Evolutionary conservation across 768 basidiomycete species (phyloP), one percentile per base, ranked within the genome.

Genomic region (Boletus patriciae): DNA sequence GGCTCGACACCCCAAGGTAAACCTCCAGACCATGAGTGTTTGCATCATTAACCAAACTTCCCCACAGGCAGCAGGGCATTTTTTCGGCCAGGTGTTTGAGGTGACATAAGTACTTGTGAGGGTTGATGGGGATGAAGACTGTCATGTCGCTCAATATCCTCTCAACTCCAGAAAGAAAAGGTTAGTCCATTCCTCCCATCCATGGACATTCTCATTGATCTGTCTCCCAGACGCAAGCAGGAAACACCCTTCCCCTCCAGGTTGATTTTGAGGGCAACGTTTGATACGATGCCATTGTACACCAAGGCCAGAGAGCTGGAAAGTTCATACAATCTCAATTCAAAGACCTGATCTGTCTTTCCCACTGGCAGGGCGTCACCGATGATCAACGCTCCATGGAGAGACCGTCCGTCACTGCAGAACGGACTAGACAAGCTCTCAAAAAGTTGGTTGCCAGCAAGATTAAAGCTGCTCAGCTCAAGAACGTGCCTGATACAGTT

Each of bases 401-500:
- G 46, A 81, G 96, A 10, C 97, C 97, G 1, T 90, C 94, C 5
- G 81, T 79, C n/a, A 98, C 95, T 0, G 85, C 94, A 0, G 95
- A 98, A 34, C 87, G 86, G 62, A 99, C 97, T 0, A 84, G 88
- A 37, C 84, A 86, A 13, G 97, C 97, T 1, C 81, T 99, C 23
- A 95, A 98, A 73, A 92, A 93, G 73, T 80, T 98, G 45, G 91
- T 93, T 25, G 89, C 90, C 56, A 93, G 92, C 46, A 97, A 96
- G 73, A 99, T 99, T 75, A 98, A 98, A 73, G 96, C 96, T 12
- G 94, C 96, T 2, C 96, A 98, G 66, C 96, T 97, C 0, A 98
- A 97, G 77, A 87, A 95, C 62, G 88, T 98, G 6, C 90, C 93
- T 1, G 92, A 90, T 62, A 79, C 80, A 34, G 87, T 89, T 60